Conservation (phyloP, 345 rosid genomes). For the Hibiscus trionum region DNA sequence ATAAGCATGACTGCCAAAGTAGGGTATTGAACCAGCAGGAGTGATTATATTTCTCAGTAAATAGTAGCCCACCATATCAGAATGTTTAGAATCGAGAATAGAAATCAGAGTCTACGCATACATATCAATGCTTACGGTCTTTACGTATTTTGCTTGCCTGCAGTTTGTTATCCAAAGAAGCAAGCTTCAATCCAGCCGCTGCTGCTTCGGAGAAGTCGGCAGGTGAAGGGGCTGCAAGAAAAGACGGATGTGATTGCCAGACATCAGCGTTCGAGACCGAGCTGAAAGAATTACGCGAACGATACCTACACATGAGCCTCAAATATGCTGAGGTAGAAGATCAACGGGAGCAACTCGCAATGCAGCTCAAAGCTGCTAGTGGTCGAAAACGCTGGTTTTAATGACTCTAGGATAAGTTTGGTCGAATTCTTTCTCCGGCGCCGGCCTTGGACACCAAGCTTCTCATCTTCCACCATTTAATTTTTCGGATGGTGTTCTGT, state of each 20-base stretch:
- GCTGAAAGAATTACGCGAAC: slow-evolving; percentile 39
- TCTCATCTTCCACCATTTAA: not conserved
- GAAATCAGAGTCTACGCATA: not conserved
- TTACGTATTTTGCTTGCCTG: slow-evolving; percentile 1
- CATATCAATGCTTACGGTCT: not conserved
- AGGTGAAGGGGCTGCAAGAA: not conserved
- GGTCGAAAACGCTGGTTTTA: slow-evolving; percentile 23
- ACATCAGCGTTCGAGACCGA: slow-evolving; percentile 28
- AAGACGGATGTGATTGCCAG: not conserved
- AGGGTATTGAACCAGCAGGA: too few relatives aligned
- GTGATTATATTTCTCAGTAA: not conserved
- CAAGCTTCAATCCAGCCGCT: not conserved
- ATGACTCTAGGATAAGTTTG: slow-evolving; percentile 3
- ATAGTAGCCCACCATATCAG: not conserved
- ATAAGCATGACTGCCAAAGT: too few relatives aligned
- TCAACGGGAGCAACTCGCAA: slow-evolving; percentile 34
- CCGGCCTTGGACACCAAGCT: not conserved
- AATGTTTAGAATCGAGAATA: not conserved
- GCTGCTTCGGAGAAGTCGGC: not conserved
- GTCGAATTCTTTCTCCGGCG: not conserved
- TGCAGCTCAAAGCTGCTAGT: slow-evolving; percentile 37
- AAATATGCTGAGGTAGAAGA: slow-evolving; percentile 54
- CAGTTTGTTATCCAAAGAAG: slow-evolving; percentile 30
- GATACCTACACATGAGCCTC: slow-evolving; percentile 52
- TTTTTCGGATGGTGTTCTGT: not conserved